These are phyloP conservation scores for Sordariomycetes sp. DNA, from an alignment of 2,329 filamentous ascomycete species.

Conservation along the genomic window DNA sequence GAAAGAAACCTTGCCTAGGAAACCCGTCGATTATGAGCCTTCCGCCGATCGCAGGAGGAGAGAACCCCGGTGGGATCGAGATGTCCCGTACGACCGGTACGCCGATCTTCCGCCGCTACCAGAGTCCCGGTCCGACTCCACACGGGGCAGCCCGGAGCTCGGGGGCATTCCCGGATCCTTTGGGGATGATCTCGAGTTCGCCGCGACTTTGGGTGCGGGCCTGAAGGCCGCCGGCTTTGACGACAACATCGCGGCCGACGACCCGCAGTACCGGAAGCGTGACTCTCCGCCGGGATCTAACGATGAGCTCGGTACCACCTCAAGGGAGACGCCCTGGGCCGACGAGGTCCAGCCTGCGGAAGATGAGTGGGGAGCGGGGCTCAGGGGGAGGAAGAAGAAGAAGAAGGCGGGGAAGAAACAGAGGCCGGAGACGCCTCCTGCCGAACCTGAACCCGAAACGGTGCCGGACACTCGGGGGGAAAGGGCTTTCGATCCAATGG, in stretches of 20 bases:
- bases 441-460: neutral
- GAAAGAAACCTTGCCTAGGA: neutral
- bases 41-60: neutral
- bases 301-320: conserved; percentile 30
- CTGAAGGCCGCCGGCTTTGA: conserved; percentile 58
- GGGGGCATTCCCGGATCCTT: conserved; percentile 45
- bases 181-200: conserved; percentile 54
- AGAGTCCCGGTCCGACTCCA: neutral
- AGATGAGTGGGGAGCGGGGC: conserved; percentile 14
- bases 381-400: conserved; percentile 17
- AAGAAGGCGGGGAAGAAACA: conserved; percentile 13
- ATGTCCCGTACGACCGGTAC: neutral
- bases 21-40: neutral
- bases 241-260: conserved; percentile 54
- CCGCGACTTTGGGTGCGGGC: conserved; percentile 55
- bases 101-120: neutral
- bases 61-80: neutral
- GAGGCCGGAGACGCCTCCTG: neutral
- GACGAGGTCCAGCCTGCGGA: conserved; percentile 4
- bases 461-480: neutral
- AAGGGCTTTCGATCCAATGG: neutral
- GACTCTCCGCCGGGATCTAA: conserved; percentile 50
- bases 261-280: conserved; percentile 48
- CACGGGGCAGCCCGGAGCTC: neutral
- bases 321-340: neutral